Percentiles rank a stretch among this genome's conserved stretches.
These are phyloP conservation scores for Hyaloscypha bicolor DNA, from an alignment of 495 filamentous ascomycete genomes.

Conservation along the genomic window DNA sequence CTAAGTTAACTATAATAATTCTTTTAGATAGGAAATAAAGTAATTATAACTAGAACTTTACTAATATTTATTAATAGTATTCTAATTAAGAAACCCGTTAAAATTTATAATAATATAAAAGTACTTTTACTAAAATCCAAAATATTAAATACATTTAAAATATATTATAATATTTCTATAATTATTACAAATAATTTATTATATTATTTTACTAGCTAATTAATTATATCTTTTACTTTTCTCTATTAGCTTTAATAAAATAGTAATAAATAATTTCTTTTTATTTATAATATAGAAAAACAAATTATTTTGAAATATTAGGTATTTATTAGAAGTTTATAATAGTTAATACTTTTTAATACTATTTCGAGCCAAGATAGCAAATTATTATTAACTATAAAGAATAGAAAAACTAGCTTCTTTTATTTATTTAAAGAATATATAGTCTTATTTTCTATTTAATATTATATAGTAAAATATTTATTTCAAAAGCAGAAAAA, in stretches of 20 bases:
- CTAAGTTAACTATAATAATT: slow-evolving; percentile 17
- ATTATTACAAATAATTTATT: too few species aligned
- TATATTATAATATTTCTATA: too few species aligned
- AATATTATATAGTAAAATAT: too few species aligned
- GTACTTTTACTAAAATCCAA: slow-evolving; percentile 14
- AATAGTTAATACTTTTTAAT: slow-evolving; percentile 28
- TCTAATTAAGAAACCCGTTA: slow-evolving; percentile 3
- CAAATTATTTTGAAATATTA: background rate
- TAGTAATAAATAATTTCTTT: slow-evolving; percentile 29
- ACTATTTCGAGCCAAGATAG: slow-evolving; percentile 27
- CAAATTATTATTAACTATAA: too few species aligned
- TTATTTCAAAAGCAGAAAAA: background rate
- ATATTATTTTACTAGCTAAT: too few species aligned
- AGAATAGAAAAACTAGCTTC: too few species aligned
- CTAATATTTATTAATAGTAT: slow-evolving; percentile 16
- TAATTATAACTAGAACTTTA: slow-evolving; percentile 26
- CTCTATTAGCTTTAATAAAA: slow-evolving; percentile 35
- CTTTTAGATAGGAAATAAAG: slow-evolving; percentile 26
- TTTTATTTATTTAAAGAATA: too few species aligned
- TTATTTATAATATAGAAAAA: slow-evolving; percentile 33
- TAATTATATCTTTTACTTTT: too few species aligned
- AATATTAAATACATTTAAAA: slow-evolving; percentile 9
- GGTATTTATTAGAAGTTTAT: slow-evolving; percentile 23
- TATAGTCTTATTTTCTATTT: too few species aligned
- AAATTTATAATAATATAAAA: slow-evolving; percentile 27